Evolutionary conservation across 2,329 filamentous ascomycete genomes (phyloP).

Genomic region (Stemphylium vesicarium): DNA sequence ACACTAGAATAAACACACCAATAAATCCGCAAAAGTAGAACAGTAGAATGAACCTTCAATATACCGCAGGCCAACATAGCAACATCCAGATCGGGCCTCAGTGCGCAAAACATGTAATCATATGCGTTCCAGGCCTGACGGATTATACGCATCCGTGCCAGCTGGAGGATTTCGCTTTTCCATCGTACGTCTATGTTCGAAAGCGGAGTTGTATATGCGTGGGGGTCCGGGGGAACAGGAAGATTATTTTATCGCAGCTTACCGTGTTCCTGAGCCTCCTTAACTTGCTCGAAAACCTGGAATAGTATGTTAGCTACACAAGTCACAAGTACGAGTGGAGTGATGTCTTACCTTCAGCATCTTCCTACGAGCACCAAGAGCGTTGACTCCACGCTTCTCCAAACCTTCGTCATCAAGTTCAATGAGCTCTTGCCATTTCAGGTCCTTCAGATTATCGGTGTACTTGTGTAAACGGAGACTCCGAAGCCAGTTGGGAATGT

Average conservation of each 20-base stretch:
- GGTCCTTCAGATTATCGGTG: conserved; percentile 95
- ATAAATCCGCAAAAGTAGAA: conserved; percentile 9
- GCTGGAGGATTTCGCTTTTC: conserved; percentile 29
- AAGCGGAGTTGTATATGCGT: conserved; percentile 1
- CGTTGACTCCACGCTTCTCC: conserved; percentile 92
- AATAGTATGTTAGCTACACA: conserved; percentile 38
- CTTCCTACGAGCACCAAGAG: conserved; percentile 91
- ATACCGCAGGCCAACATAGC: conserved; percentile 16
- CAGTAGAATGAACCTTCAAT: conserved; percentile 2
- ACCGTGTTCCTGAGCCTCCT: conserved; percentile 61
- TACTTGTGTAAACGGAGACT: conserved; percentile 97
- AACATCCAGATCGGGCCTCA: conserved; percentile 12
- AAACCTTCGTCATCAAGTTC: conserved; percentile 92
- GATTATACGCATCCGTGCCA: conserved; percentile 28
- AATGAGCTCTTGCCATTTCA: conserved; percentile 93
- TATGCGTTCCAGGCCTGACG: conserved; percentile 35
- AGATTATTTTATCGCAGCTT: conserved; percentile 43
- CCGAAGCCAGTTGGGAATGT: conserved; percentile 95
- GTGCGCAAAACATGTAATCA: conserved; percentile 25
- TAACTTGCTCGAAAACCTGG: conserved; percentile 92
- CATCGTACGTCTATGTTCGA: conserved; percentile 31
- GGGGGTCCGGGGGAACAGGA: conserved; percentile 2
- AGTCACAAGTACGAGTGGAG: neutral
- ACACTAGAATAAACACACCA: conserved; percentile 13
- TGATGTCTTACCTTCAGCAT: conserved; percentile 84